Conservation (phyloP, 306 rosid genomes). For the Rosa rugosa region DNA sequence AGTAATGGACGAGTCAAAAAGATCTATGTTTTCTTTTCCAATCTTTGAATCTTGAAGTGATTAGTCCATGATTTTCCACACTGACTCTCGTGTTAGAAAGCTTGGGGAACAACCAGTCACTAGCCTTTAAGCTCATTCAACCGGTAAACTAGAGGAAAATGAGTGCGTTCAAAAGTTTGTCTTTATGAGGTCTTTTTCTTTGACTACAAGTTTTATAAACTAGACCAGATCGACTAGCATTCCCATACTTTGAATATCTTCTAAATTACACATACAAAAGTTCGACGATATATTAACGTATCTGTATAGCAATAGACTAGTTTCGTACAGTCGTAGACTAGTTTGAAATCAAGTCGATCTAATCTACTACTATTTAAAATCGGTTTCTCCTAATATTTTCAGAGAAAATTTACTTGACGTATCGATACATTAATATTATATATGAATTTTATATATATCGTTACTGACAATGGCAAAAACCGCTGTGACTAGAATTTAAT, state of each 20-base stretch:
- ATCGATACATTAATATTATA: background rate
- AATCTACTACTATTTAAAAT: background rate
- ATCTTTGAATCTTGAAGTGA: background rate
- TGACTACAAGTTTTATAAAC: background rate
- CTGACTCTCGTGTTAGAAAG: background rate
- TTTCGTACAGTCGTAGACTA: too few species aligned
- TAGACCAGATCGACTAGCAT: background rate
- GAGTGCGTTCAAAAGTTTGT: constrained; percentile 10
- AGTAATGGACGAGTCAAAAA: background rate
- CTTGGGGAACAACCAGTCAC: background rate
- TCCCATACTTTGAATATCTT: too few species aligned
- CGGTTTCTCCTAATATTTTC: too few species aligned
- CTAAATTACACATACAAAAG: background rate
- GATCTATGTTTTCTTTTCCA: background rate
- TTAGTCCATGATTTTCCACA: background rate
- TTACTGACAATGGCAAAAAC: background rate
- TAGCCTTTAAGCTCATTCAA: background rate
- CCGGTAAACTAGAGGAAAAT: background rate
- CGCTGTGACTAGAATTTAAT: background rate
- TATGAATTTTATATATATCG: too few species aligned
- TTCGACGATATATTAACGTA: background rate
- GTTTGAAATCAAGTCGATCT: background rate
- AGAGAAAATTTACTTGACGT: background rate
- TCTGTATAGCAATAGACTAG: too few species aligned
- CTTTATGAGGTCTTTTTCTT: background rate